These are phyloP conservation scores for Ophiostoma perfectum DNA, from an alignment of 2,329 filamentous ascomycete species.

Conservation along the genomic window DNA sequence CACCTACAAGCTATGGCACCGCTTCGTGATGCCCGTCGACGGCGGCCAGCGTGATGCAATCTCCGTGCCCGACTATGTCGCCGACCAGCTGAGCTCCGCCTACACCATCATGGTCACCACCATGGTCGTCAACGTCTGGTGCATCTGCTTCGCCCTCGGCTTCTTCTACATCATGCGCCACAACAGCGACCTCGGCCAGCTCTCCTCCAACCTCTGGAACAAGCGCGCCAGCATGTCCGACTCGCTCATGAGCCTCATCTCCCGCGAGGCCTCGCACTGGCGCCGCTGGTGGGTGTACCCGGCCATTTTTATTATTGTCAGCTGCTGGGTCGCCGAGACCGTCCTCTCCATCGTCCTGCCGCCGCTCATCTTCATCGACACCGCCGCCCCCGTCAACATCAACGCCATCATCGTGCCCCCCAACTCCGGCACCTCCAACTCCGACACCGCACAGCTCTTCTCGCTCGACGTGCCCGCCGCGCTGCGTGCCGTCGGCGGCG, in stretches of 20 bases:
- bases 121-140: conserved; percentile 24
- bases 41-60: conserved; percentile 24
- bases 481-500: conserved; percentile 77
- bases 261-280: conserved; percentile 20
- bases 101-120: conserved; percentile 25
- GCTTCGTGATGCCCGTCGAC: conserved; percentile 21
- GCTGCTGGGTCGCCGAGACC: conserved; percentile 23
- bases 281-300: conserved; percentile 25
- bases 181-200: conserved; percentile 22
- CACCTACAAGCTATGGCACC: conserved; percentile 24
- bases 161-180: conserved; percentile 26
- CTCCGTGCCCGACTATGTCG: conserved; percentile 22
- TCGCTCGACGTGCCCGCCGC: conserved; percentile 51
- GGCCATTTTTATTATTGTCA: conserved; percentile 22
- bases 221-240: conserved; percentile 24
- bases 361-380: conserved; percentile 23
- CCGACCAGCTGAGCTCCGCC: conserved; percentile 23
- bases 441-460: conserved; percentile 23
- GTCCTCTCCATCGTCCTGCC: conserved; percentile 23
- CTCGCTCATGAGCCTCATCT: conserved; percentile 22
- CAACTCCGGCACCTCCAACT: conserved; percentile 20
- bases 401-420: conserved; percentile 24
- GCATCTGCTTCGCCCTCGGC: conserved; percentile 24
- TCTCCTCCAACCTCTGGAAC: conserved; percentile 25
- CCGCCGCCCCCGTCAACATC: conserved; percentile 23